Evolutionary conservation across 371 early-diverging fungal species (phyloP).

Genomic region (Rhizoclosmatium hyalinum): DNA sequence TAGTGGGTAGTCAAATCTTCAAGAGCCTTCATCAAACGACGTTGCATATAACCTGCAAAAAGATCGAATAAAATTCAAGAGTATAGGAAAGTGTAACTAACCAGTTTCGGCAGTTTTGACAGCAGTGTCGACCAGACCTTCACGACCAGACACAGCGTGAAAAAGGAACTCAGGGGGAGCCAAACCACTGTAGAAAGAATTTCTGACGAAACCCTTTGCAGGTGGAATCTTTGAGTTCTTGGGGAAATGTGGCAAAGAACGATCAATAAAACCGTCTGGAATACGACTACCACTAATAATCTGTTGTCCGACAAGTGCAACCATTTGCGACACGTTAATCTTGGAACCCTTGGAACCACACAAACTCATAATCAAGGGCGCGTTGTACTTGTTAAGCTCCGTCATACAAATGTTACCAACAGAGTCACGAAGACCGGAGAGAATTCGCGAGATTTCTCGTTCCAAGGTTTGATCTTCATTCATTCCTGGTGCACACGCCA

Average conservation of each 20-base stretch:
- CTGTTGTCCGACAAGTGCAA: conserved; percentile 99
- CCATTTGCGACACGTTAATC: conserved; percentile 99
- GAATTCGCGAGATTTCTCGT: conserved; percentile 84
- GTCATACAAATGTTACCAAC: conserved; percentile 95
- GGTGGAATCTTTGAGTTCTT: conserved; percentile 89
- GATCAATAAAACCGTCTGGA: conserved; percentile 95
- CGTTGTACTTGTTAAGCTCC: conserved; percentile 93
- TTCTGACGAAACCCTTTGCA: conserved; percentile 98
- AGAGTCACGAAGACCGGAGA: conserved; percentile 95
- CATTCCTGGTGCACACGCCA: conserved; percentile 90
- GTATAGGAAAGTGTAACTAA: conserved; percentile 63
- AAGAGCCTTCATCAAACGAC: conserved; percentile 71
- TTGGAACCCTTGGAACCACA: conserved; percentile 98
- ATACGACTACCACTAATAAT: conserved; percentile 98
- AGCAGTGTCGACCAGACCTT: conserved; percentile 99
- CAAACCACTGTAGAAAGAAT: conserved; percentile 97
- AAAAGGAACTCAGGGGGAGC: conserved; percentile 98
- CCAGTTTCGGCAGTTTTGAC: conserved; percentile 99
- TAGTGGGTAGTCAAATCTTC: conserved; percentile 96
- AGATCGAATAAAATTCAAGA: not conserved
- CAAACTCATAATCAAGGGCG: conserved; percentile 97
- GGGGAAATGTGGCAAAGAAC: conserved; percentile 97
- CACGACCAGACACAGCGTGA: conserved; percentile 99
- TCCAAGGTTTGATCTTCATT: conserved; percentile 91
- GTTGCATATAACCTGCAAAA: conserved; percentile 24